A percentile compares a stretch with the other conserved stretches of the same genome.
Evolutionary conservation across 257 asterid genomes (phyloP).

Genomic region (Ehretia macrophylla): DNA sequence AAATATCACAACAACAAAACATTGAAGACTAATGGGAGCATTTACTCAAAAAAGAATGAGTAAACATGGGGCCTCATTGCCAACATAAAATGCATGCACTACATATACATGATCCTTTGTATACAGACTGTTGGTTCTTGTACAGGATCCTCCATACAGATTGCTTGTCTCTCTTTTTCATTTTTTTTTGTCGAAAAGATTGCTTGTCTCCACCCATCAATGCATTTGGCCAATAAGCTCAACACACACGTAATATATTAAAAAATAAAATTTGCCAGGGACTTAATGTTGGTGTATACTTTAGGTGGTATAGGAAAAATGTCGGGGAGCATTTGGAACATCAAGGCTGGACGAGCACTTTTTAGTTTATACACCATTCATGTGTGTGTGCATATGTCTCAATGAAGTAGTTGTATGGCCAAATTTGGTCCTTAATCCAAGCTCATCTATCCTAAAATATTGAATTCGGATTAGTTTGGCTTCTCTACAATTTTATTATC

Average conservation of each 20-base stretch:
- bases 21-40: too few relatives aligned
- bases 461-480: too few relatives aligned
- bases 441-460: too few relatives aligned
- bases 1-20: too few relatives aligned
- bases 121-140: too few relatives aligned
- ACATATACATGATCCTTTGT: too few relatives aligned
- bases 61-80: slow-evolving; percentile 12
- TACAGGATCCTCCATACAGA: not conserved
- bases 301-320: not conserved
- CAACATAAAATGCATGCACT: slow-evolving; percentile 17
- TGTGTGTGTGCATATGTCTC: too few relatives aligned
- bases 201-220: slow-evolving; percentile 15
- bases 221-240: slow-evolving; percentile 4
- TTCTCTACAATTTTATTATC: too few relatives aligned
- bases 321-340: not conserved
- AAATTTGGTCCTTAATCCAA: too few relatives aligned
- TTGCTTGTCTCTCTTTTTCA: slow-evolving; percentile 14
- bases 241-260: not conserved
- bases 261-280: not conserved
- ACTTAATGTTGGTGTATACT: not conserved
- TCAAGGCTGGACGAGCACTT: not conserved
- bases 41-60: slow-evolving; percentile 1
- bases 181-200: not conserved
- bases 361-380: too few relatives aligned
- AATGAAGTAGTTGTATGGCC: too few relatives aligned